phyloP scores from a whole-genome alignment of 257 asterid genomes.

The Scutellaria minor region DNA sequence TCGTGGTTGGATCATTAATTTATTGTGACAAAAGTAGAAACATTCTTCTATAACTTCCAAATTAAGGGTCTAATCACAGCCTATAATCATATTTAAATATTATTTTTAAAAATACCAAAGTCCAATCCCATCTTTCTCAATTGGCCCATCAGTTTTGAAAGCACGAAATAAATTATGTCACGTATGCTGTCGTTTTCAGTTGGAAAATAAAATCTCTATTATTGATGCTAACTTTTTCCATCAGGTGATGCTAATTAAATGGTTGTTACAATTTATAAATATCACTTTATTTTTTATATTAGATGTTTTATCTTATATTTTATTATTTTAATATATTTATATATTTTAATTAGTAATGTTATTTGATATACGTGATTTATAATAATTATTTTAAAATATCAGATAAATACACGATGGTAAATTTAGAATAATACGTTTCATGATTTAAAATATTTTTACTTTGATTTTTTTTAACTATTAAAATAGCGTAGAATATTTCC shows the following conservation, averaged over 20 bases:
- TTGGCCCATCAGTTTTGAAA: slow-evolving; percentile 12
- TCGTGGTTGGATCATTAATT: not conserved
- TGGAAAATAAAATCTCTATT: not conserved
- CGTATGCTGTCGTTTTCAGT: not conserved
- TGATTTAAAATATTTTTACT: no score
- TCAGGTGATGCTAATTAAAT: not conserved
- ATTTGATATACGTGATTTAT: no score
- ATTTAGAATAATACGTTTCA: no score
- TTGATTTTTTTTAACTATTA: no score
- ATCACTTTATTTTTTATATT: not conserved
- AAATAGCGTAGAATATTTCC: no score
- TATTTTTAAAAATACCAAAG: not conserved
- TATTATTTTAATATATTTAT: no score
- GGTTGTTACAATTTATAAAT: not conserved
- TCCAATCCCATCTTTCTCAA: not conserved
- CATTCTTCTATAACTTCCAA: not conserved
- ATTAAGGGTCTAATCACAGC: not conserved
- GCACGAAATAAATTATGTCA: not conserved
- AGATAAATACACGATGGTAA: no score
- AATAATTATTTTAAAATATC: no score
- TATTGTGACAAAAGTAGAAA: not conserved
- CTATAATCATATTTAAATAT: not conserved
- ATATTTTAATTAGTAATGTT: no score
- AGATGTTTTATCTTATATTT: no score
- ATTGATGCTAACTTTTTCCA: not conserved